Evolutionary conservation across 306 rosid species (phyloP).

Genomic region (Dryas octopetala): DNA sequence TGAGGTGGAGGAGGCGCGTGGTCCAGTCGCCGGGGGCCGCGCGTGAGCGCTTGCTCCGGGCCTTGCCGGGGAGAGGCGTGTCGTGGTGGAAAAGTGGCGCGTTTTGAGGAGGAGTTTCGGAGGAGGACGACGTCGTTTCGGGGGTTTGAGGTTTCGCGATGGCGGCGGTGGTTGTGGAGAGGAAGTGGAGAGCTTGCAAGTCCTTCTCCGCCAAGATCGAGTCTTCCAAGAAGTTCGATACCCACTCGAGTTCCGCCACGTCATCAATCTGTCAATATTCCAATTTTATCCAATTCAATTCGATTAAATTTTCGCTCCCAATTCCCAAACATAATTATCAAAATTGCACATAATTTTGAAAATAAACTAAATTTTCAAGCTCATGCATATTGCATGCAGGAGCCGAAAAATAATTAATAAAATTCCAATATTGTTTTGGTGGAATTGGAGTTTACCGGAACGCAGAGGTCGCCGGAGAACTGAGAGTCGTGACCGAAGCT

Average conservation of each 20-base stretch:
- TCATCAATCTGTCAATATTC: constrained; percentile 61
- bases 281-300: constrained; percentile 5
- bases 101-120: constrained; percentile 56
- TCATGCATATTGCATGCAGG: constrained; percentile 20
- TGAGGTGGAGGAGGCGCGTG: constrained; percentile 83
- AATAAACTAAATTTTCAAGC: neutral
- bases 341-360: neutral
- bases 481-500: constrained; percentile 54
- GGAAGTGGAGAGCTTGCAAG: constrained; percentile 58
- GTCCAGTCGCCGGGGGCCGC: constrained; percentile 96
- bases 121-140: constrained; percentile 80
- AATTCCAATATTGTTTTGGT: neutral
- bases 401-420: neutral
- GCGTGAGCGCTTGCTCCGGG: constrained; percentile 95
- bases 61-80: constrained; percentile 86
- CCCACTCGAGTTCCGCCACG: constrained; percentile 94
- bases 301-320: neutral
- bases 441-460: constrained; percentile 57
- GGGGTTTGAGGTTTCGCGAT: constrained; percentile 55
- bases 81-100: constrained; percentile 61
- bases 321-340: neutral
- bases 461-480: constrained; percentile 71
- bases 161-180: constrained; percentile 31
- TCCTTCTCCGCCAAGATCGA: constrained; percentile 81
- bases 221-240: constrained; percentile 91